Percentiles rank a stretch among this genome's conserved stretches.
These are phyloP conservation scores for Thraustochytrium striatum DNA, from an alignment of 352 stramenopile genomes.

Conservation along the genomic window DNA sequence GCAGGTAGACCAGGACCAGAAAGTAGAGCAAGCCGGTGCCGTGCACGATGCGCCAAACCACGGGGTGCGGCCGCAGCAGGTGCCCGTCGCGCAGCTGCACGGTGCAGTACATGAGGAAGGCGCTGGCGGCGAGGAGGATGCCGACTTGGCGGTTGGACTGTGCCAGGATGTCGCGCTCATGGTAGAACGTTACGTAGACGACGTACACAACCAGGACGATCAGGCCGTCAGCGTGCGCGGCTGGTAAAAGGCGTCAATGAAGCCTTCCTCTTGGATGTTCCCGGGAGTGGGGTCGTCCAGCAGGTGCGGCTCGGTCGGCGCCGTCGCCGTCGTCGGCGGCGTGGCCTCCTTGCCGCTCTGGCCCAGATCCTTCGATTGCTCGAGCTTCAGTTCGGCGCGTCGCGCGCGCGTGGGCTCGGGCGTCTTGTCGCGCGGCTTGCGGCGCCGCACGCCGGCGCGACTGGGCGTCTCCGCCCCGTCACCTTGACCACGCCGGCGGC, in stretches of 20 bases:
- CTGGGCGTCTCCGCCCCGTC: no score
- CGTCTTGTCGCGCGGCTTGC: no score
- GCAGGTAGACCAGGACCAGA: slow-evolving; percentile 75
- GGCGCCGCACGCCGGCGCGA: no score
- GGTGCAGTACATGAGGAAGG: slow-evolving; percentile 78
- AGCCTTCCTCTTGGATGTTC: slow-evolving; percentile 46
- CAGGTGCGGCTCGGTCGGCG: no score
- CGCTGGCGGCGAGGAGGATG: slow-evolving; percentile 68
- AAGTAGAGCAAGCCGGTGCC: slow-evolving; percentile 85
- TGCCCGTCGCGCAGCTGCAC: slow-evolving; percentile 76
- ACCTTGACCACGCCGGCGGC: no score
- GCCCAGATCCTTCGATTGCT: no score
- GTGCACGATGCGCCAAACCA: slow-evolving; percentile 80
- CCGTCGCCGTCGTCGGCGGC: no score
- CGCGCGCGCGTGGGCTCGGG: no score
- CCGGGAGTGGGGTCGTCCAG: slow-evolving; percentile 23
- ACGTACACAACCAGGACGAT: slow-evolving; percentile 75
- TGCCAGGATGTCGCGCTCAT: slow-evolving; percentile 54
- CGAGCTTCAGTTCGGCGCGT: no score
- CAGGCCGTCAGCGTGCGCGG: slow-evolving; percentile 71
- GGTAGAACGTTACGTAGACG: slow-evolving; percentile 73
- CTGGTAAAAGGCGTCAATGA: slow-evolving; percentile 55
- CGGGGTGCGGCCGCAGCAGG: slow-evolving; percentile 77
- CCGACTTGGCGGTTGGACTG: slow-evolving; percentile 64
- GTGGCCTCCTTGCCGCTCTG: no score